Percentiles rank a stretch among this genome's conserved stretches.
phyloP scores from a whole-genome alignment of 305 asterid species.

The Solanum hybrid region DNA sequence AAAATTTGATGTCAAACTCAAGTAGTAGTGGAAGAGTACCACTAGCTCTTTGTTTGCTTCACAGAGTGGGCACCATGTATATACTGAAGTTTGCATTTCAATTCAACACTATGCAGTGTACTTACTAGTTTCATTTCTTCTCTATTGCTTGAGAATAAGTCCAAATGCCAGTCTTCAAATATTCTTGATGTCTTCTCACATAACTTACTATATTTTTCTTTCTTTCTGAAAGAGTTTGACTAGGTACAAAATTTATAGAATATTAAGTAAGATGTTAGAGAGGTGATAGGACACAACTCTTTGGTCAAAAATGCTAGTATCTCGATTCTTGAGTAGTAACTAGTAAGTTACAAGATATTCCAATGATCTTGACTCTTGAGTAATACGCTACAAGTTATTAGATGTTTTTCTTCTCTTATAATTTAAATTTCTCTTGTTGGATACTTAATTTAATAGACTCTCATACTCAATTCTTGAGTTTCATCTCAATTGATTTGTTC shows the following conservation, averaged over 20 bases:
- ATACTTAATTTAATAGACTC: neutral
- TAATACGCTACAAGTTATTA: neutral
- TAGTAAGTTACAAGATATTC: too few relatives aligned
- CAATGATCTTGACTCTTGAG: too few relatives aligned
- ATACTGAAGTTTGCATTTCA: neutral
- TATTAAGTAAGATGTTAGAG: neutral
- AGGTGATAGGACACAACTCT: neutral
- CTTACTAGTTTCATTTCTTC: neutral
- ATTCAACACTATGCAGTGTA: neutral
- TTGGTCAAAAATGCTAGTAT: neutral
- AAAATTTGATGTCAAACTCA: neutral
- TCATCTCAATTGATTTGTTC: neutral
- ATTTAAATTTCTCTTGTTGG: neutral
- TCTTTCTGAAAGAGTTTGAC: neutral
- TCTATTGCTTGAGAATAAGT: neutral
- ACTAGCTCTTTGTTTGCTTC: neutral
- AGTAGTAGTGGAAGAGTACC: neutral
- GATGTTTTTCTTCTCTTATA: neutral
- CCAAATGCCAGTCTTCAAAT: neutral
- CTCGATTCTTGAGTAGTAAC: neutral
- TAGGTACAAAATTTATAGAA: neutral
- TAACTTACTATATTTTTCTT: neutral
- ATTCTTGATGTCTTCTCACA: neutral
- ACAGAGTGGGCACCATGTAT: neutral
- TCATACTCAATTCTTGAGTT: neutral